A percentile compares a stretch with the other conserved stretches of the same genome.
Conservation (phyloP, 345 rosid genomes). For the Moringa oleifera region DNA sequence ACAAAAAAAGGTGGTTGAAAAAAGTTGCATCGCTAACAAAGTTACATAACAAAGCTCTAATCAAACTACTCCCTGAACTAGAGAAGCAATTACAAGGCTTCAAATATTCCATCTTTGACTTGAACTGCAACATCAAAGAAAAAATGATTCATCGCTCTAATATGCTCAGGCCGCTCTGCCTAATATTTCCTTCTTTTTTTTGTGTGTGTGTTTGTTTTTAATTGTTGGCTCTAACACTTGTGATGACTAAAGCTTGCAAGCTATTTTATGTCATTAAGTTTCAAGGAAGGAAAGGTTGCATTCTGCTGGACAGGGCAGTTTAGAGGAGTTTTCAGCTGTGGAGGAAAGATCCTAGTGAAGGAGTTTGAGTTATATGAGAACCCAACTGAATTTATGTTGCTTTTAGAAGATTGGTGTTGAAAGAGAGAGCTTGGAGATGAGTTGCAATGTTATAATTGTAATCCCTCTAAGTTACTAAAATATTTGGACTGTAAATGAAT, state of each 20-base stretch:
- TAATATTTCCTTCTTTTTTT: too few relatives aligned
- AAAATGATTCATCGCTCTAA: slow-evolving; percentile 52
- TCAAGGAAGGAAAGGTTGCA: slow-evolving; percentile 54
- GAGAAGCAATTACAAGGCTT: slow-evolving; percentile 47
- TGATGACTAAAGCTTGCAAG: too few relatives aligned
- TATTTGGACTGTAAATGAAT: too few relatives aligned
- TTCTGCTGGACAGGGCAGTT: slow-evolving; percentile 69
- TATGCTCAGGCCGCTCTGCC: slow-evolving; percentile 11
- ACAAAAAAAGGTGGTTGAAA: slow-evolving; percentile 48
- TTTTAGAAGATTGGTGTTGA: too few relatives aligned
- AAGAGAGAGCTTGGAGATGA: too few relatives aligned
- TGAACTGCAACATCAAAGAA: slow-evolving; percentile 33
- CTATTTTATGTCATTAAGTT: too few relatives aligned
- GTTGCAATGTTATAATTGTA: too few relatives aligned
- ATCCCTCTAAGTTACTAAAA: too few relatives aligned
- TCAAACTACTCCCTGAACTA: slow-evolving; percentile 30
- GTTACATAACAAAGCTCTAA: slow-evolving; percentile 55
- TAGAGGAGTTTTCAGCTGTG: slow-evolving; percentile 75
- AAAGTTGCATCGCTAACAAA: slow-evolving; percentile 40
- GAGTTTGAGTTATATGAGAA: slow-evolving; percentile 51
- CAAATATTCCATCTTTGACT: slow-evolving; percentile 60
- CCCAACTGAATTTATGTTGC: too few relatives aligned
- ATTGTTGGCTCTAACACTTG: too few relatives aligned
- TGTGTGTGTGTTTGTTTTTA: background rate
- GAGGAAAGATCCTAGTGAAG: slow-evolving; percentile 59